These are phyloP conservation scores for Podospora appendiculata DNA, from an alignment of 495 filamentous ascomycete species.

Conservation along the genomic window DNA sequence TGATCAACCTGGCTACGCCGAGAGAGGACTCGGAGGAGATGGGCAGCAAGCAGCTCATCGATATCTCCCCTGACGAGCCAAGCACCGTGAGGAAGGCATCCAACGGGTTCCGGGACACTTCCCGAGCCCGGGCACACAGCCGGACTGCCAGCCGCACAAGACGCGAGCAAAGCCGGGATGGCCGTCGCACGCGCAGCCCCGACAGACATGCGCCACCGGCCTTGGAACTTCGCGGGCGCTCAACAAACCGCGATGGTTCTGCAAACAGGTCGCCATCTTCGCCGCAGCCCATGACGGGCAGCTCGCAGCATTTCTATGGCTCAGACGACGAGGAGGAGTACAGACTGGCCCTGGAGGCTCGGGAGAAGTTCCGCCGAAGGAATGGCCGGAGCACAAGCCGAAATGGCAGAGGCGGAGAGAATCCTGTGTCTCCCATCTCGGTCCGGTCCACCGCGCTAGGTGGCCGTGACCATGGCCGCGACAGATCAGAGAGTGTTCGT, in stretches of 20 bases:
- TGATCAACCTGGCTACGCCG: slow-evolving; percentile 49
- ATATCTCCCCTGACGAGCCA: slow-evolving; percentile 20
- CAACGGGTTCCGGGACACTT: slow-evolving; percentile 18
- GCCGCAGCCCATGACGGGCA: slow-evolving; percentile 58
- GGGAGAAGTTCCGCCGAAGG: slow-evolving; percentile 52
- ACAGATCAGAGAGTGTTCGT: slow-evolving; percentile 44
- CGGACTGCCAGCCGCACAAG: slow-evolving; percentile 37
- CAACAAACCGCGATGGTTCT: slow-evolving; percentile 44
- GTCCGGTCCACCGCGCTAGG: slow-evolving; percentile 9
- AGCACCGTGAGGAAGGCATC: slow-evolving; percentile 33
- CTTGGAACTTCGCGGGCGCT: slow-evolving; percentile 47
- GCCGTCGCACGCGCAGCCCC: slow-evolving; percentile 33
- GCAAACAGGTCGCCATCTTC: slow-evolving; percentile 70
- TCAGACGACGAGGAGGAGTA: slow-evolving; percentile 56
- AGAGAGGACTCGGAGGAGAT: slow-evolving; percentile 16
- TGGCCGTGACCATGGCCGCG: slow-evolving; percentile 26
- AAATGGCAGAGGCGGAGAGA: slow-evolving; percentile 15
- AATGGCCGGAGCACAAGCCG: slow-evolving; percentile 53
- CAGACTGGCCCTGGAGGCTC: slow-evolving; percentile 50
- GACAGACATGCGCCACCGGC: slow-evolving; percentile 37
- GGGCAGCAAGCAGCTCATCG: slow-evolving; percentile 8
- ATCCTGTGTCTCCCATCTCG: slow-evolving; percentile 15
- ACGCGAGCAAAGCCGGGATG: slow-evolving; percentile 14
- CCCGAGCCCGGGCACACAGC: slow-evolving; percentile 23
- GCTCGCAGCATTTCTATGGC: slow-evolving; percentile 30